phyloP scores from a whole-genome alignment of 129 eudicot genomes.

The Arctium lappa region DNA sequence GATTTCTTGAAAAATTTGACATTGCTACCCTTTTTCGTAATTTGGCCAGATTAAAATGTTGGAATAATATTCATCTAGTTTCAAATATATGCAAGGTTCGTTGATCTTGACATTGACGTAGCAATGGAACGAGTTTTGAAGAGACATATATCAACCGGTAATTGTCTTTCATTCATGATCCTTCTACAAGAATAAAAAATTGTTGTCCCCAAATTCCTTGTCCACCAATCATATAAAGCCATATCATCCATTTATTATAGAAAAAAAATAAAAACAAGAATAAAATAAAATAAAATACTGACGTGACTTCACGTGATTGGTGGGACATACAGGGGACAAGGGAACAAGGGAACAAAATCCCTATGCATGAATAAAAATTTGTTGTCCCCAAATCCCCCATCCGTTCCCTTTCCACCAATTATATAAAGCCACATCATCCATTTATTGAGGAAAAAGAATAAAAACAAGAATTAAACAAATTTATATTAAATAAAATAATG shows the following conservation, averaged over 20 bases:
- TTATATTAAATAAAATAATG: neutral
- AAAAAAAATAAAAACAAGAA: no score
- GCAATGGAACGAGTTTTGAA: slow-evolving; percentile 79
- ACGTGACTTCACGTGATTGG: no score
- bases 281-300: no score
- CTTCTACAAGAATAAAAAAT: neutral
- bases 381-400: neutral
- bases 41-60: neutral
- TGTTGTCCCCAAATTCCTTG: neutral
- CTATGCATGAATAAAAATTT: no score
- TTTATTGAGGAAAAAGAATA: neutral
- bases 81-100: slow-evolving; percentile 52
- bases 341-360: no score
- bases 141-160: slow-evolving; percentile 83
- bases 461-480: neutral
- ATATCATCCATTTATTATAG: no score
- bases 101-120: slow-evolving; percentile 69
- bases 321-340: no score
- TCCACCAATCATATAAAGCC: neutral
- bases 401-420: neutral
- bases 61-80: slow-evolving; percentile 8
- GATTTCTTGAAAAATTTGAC: neutral
- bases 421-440: neutral
- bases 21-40: neutral
- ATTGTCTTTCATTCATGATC: neutral